These are phyloP conservation scores for Scalesia atractyloides DNA, from an alignment of 129 eudicot species.

Conservation along the genomic window DNA sequence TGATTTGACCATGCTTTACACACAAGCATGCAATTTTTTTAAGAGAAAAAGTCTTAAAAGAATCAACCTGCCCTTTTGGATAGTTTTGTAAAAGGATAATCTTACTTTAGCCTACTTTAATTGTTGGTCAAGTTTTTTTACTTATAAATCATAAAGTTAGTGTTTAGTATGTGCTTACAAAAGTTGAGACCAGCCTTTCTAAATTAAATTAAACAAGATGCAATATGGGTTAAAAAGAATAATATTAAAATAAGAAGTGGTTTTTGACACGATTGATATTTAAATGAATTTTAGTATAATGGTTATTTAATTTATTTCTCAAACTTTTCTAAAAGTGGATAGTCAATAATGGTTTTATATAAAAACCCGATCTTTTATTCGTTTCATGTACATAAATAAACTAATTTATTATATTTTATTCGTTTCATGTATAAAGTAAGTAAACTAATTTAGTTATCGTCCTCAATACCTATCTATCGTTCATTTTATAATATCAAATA, in stretches of 20 bases:
- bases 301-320: neutral
- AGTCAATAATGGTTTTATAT: neutral
- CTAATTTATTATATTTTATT: neutral
- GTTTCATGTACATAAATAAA: neutral
- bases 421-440: neutral
- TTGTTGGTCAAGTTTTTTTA: conserved; percentile 44
- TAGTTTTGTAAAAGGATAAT: conserved; percentile 36
- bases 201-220: conserved; percentile 5
- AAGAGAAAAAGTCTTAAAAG: conserved; percentile 33
- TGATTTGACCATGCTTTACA: conserved; percentile 46
- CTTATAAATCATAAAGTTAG: conserved; percentile 45
- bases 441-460: neutral
- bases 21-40: conserved; percentile 52
- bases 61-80: conserved; percentile 46
- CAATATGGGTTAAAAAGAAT: neutral
- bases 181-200: conserved; percentile 46
- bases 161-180: conserved; percentile 36
- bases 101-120: conserved; percentile 32
- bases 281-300: neutral
- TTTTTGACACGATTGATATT: neutral
- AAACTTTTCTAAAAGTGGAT: neutral
- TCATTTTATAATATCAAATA: neutral
- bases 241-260: conserved; percentile 8
- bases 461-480: neutral
- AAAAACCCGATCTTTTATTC: neutral